phyloP scores from a whole-genome alignment of 805 yeast species.

The Metschnikowia matae region DNA sequence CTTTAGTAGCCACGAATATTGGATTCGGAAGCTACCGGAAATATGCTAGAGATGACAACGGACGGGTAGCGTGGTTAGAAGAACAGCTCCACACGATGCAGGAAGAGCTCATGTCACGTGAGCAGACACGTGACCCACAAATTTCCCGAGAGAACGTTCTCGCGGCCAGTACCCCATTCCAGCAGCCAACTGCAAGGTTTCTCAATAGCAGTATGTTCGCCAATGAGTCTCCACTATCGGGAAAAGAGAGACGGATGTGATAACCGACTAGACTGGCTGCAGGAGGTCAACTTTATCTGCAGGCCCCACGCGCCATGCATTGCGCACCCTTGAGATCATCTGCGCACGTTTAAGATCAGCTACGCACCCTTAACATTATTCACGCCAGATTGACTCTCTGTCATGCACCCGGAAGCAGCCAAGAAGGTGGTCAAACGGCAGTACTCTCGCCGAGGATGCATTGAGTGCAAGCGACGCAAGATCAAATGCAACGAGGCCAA shows the following conservation, averaged over 20 bases:
- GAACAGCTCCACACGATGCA: background rate
- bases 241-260: slow-evolving; percentile 4
- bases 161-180: slow-evolving; percentile 9
- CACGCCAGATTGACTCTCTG: background rate
- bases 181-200: slow-evolving; percentile 1
- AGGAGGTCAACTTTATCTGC: background rate
- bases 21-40: slow-evolving; percentile 12
- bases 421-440: slow-evolving; percentile 11
- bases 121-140: background rate
- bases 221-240: slow-evolving; percentile 9
- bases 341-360: background rate
- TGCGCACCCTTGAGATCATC: background rate
- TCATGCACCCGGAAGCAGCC: slow-evolving; percentile 1
- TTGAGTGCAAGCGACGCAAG: slow-evolving; percentile 20
- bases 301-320: background rate
- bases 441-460: slow-evolving; percentile 20
- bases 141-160: background rate
- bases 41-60: slow-evolving; percentile 2
- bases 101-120: background rate
- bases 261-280: background rate
- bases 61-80: slow-evolving; percentile 2
- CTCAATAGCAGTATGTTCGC: slow-evolving; percentile 9
- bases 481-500: slow-evolving; percentile 19
- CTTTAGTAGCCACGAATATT: slow-evolving; percentile 46
- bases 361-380: background rate